Conservation (phyloP, 768 basidiomycete species). For the Pisolithus tinctorius region DNA sequence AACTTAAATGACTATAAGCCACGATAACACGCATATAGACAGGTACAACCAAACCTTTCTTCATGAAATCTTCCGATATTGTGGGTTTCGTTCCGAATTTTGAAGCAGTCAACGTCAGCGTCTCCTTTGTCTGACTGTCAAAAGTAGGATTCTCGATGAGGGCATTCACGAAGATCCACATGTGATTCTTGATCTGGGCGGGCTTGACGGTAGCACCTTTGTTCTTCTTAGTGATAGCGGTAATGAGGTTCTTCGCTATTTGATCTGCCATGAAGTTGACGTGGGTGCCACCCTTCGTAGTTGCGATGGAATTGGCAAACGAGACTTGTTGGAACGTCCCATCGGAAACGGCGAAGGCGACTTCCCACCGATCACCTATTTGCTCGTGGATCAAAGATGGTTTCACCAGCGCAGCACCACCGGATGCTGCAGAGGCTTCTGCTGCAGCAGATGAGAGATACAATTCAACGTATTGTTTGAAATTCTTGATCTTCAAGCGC, state of each 20-base stretch:
- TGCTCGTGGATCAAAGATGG: conserved; percentile 78
- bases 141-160: conserved; percentile 97
- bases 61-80: conserved; percentile 89
- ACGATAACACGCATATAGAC: neutral
- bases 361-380: conserved; percentile 82
- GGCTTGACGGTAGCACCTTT: conserved; percentile 93
- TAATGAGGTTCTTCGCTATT: conserved; percentile 76
- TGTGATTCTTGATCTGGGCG: conserved; percentile 92
- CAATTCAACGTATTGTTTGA: conserved; percentile 96
- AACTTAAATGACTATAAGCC: conserved; percentile 40
- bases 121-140: conserved; percentile 99
- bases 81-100: conserved; percentile 89
- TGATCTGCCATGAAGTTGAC: conserved; percentile 82
- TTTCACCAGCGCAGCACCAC: conserved; percentile 75
- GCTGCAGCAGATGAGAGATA: conserved; percentile 76
- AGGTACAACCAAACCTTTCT: conserved; percentile 64
- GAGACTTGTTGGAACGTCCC: conserved; percentile 91
- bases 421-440: conserved; percentile 60
- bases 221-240: conserved; percentile 92
- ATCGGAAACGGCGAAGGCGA: conserved; percentile 91
- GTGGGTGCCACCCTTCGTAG: conserved; percentile 94
- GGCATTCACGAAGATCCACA: conserved; percentile 97
- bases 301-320: conserved; percentile 96
- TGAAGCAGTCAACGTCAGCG: conserved; percentile 73
- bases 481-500: conserved; percentile 85